Evolutionary conservation across 441 rosid species (phyloP), one percentile per base, ranked within the genome.

Genomic region (Caryocar brasiliense): DNA sequence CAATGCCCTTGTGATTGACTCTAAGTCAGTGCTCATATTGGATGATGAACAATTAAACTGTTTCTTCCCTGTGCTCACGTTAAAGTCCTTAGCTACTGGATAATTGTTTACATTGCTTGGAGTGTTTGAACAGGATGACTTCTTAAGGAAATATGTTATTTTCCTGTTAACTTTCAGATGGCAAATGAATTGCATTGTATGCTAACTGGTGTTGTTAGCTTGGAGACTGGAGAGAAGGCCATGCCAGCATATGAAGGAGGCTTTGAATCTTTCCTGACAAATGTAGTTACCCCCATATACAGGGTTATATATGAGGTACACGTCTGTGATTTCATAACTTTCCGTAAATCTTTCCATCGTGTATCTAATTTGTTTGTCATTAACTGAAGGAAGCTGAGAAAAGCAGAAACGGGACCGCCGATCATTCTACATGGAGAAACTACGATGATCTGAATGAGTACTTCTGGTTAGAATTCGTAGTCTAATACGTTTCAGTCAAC

Each of bases 361-460:
- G 46, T 20, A 35, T 54, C 68, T 65, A 64, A 66, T 53, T 50
- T 47, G 49, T 30, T 51, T 42, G 5, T 61, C 5, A 39, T 61
- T 56, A 62, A 59, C 38, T 77, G 66, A 75, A 92, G 99, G 99
- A 92, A 79, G 86, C 92, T 70, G 50, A 68, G 60, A 85, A 83
- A 71, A 82, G 45, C 77, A 80, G 80, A 74, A 74, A 72, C 30
- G 99, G 95, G 47, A 80, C 92, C 10, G 87, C 95, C 52, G 87
- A 85, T 62, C 84, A 92, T 69, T 85, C 89, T 47, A 77, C 79
- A 43, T 92, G 97, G 99, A 83, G 99, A 78, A 92, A 92, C 78
- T 92, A 87, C 11, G 99, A 92, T 73, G 99, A 92, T 62, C 76
- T 87, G 56, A 92, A 88, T 24, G 99, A 92, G 74, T 92, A 56